phyloP scores from a whole-genome alignment of 768 basidiomycete species.

The Rubroboletus satanas region DNA sequence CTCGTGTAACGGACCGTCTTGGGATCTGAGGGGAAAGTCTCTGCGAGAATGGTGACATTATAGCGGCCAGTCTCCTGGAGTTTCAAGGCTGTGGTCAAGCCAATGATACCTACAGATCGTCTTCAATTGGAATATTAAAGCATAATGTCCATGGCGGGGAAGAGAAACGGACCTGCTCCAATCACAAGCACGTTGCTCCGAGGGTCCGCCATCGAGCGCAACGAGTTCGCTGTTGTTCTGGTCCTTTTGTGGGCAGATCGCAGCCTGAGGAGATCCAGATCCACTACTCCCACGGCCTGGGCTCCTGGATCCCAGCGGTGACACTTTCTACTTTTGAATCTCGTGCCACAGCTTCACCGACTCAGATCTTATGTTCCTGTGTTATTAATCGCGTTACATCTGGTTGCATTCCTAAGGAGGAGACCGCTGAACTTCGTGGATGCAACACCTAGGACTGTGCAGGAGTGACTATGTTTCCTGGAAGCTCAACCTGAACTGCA shows the following conservation, averaged over 20 bases:
- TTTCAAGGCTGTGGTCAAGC: constrained; percentile 66
- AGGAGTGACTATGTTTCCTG: no score
- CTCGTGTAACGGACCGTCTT: constrained; percentile 69
- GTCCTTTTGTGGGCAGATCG: background rate
- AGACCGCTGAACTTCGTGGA: no score
- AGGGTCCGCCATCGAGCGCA: background rate
- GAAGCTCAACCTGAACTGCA: no score
- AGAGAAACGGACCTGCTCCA: background rate
- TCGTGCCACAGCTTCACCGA: no score
- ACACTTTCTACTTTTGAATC: no score
- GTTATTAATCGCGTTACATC: no score
- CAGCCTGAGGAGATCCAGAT: no score
- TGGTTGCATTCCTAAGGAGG: no score
- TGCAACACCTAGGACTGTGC: no score
- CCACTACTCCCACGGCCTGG: background rate
- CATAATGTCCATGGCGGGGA: background rate
- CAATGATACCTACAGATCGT: constrained; percentile 55
- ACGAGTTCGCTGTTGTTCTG: background rate
- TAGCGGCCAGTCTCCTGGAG: constrained; percentile 58
- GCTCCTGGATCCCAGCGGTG: no score
- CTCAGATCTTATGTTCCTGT: no score
- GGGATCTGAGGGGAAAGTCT: constrained; percentile 63
- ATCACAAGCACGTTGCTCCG: constrained; percentile 1
- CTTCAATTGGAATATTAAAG: background rate
- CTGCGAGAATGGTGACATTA: constrained; percentile 63